Conservation (phyloP, 1,284 basidiomycete genomes). For the Ustilago cynodontis region DNA sequence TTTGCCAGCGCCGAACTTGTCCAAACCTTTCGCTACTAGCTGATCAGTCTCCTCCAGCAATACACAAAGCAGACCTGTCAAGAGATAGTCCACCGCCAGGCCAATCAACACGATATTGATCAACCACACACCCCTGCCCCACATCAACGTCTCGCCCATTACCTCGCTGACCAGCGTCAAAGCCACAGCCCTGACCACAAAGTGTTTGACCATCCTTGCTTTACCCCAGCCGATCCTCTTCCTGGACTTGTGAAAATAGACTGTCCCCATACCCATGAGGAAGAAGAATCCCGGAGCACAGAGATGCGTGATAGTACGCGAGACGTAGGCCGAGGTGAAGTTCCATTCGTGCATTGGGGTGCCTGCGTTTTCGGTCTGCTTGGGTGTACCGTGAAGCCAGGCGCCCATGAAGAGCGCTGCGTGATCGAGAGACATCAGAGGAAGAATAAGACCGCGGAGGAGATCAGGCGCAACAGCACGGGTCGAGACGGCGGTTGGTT, state of each 20-base stretch:
- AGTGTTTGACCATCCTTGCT: constrained; percentile 27
- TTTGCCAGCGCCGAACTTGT: constrained; percentile 5
- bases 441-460: constrained; percentile 56
- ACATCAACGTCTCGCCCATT: constrained; percentile 30
- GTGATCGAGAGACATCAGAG: constrained; percentile 58
- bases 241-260: constrained; percentile 46
- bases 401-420: constrained; percentile 43
- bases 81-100: constrained; percentile 52
- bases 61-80: constrained; percentile 43
- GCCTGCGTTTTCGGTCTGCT: constrained; percentile 38
- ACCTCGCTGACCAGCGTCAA: constrained; percentile 49
- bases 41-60: constrained; percentile 24
- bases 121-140: constrained; percentile 15
- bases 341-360: constrained; percentile 40
- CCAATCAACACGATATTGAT: constrained; percentile 56
- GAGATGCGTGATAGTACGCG: constrained; percentile 49
- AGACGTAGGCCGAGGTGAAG: constrained; percentile 28
- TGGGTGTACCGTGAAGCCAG: constrained; percentile 52
- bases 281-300: constrained; percentile 59
- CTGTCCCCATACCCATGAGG: constrained; percentile 57
- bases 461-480: constrained; percentile 57
- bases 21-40: constrained; percentile 14
- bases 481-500: constrained; percentile 19
- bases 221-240: constrained; percentile 33
- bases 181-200: constrained; percentile 31